Base-by-base conservation (phyloP, 2,329 filamentous ascomycete genomes). In the Colletotrichum gigasporum region DNA sequence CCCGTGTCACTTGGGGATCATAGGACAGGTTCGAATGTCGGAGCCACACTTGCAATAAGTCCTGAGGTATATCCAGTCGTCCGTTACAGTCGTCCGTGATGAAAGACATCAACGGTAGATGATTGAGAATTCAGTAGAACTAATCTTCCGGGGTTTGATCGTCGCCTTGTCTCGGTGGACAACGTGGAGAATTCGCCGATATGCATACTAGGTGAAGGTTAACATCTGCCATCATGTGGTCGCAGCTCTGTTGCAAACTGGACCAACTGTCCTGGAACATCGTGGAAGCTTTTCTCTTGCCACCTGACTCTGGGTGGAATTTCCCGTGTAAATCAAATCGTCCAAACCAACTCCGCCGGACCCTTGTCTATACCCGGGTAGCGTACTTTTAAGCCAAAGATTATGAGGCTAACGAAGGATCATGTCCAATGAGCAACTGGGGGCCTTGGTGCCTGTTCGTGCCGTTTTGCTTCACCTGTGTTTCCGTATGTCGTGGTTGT, bases 331-430 rank as follows among this genome's bases (percentile, higher is more conserved):
- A 51, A 35, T 51, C 47, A 51, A 51, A 51, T 51, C 35, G 11
- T 30, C 30, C 20, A 14, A 35, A 35, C 37, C 12, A 24, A 5
- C 30, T 9, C 8, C 2, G 12, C 30, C 1, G 9, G n/a, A 37
- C 37, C 47, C 47, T n/a, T 51, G 47, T 26, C 47, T 16, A 51
- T 51, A 51, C n/a, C 16, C 47, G 47, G 47, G 47, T 37, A 51
- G 47, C 35, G 18, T 6, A 37, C 4, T 35, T 16, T 37, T n/a
- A n/a, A 51, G 18, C 24, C 11, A 18, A 37, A 51, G 30, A 11
- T n/a, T 35, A 30, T 35, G 47, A 51, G 47, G 47, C 47, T 51
- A 12, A 26, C 47, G 14, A n/a, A n/a, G n/a, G 14, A 51, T 18
- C 47, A 51, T 51, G 47, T 22, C 32, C 18, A 22, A 18, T 18